phyloP scores from a whole-genome alignment of 2,329 filamentous ascomycete species.

The Calonectria fujianensis region DNA sequence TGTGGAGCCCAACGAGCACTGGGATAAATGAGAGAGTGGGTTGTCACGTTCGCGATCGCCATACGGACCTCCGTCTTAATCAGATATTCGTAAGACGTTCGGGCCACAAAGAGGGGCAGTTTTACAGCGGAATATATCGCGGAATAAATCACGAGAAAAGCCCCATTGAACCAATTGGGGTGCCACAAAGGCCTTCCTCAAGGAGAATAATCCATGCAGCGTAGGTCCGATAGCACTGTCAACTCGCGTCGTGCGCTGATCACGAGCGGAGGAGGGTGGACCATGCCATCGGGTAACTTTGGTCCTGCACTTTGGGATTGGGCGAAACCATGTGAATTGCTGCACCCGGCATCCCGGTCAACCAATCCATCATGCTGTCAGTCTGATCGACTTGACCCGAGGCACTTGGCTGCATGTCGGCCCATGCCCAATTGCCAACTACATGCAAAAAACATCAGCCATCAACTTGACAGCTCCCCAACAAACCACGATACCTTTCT shows the following conservation, averaged over 20 bases:
- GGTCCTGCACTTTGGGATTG: background rate
- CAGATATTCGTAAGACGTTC: background rate
- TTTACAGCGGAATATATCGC: background rate
- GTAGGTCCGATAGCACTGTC: background rate
- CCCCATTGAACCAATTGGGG: background rate
- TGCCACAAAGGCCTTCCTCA: background rate
- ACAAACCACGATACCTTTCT: background rate
- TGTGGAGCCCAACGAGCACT: background rate
- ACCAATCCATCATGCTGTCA: background rate
- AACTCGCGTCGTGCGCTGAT: background rate
- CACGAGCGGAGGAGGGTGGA: background rate
- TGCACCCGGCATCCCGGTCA: background rate
- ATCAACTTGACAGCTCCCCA: background rate
- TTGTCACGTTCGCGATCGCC: constrained; percentile 7
- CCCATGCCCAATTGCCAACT: no score
- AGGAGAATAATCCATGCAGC: background rate
- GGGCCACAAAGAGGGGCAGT: background rate
- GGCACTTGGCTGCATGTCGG: background rate
- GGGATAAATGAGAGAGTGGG: constrained; percentile 17
- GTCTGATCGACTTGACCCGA: background rate
- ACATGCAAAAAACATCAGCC: background rate
- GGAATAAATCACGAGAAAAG: background rate
- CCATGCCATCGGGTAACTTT: constrained; percentile 7
- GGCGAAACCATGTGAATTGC: constrained; percentile 13
- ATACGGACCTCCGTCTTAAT: background rate